These are phyloP conservation scores for Clathrospora elynae DNA, from an alignment of 2,329 filamentous ascomycete genomes.

Conservation along the genomic window DNA sequence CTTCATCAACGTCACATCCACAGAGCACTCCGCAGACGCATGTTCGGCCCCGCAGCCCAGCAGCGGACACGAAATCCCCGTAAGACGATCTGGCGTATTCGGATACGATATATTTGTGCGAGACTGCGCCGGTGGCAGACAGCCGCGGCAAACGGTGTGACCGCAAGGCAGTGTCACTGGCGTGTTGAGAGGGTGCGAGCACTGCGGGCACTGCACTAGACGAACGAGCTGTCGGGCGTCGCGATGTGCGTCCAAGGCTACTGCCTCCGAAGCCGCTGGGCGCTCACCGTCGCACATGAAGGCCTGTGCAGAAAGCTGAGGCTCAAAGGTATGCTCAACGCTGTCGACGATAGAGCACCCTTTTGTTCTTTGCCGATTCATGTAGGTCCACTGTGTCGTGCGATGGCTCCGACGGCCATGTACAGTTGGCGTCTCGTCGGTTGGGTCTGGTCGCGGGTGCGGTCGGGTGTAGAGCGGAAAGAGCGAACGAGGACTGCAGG, in stretches of 20 bases:
- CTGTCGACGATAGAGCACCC: slow-evolving; percentile 41
- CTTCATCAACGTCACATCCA: slow-evolving; percentile 78
- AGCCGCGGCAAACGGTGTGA: slow-evolving; percentile 74
- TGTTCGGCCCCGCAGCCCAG: slow-evolving; percentile 70
- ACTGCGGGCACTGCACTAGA: slow-evolving; percentile 77
- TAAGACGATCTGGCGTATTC: slow-evolving; percentile 65
- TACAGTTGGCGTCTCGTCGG: slow-evolving; percentile 18
- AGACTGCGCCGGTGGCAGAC: slow-evolving; percentile 69
- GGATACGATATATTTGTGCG: slow-evolving; percentile 80
- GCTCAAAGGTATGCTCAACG: slow-evolving; percentile 41
- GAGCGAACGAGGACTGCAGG: slow-evolving; percentile 7
- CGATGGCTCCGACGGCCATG: slow-evolving; percentile 28
- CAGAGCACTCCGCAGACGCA: slow-evolving; percentile 73
- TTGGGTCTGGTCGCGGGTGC: slow-evolving; percentile 7
- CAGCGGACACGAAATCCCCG: slow-evolving; percentile 78
- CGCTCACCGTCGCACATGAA: slow-evolving; percentile 53
- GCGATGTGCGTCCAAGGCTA: slow-evolving; percentile 55
- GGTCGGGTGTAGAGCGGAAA: slow-evolving; percentile 10
- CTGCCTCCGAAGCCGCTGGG: slow-evolving; percentile 41
- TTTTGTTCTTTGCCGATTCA: slow-evolving; percentile 45
- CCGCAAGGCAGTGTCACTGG: slow-evolving; percentile 84
- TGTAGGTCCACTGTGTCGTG: slow-evolving; percentile 31
- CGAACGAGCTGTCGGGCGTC: slow-evolving; percentile 70
- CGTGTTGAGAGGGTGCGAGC: slow-evolving; percentile 68
- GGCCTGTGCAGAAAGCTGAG: slow-evolving; percentile 33